These are phyloP conservation scores for Alternaria brassicicola DNA, from an alignment of 2,329 filamentous ascomycete species.

Conservation along the genomic window DNA sequence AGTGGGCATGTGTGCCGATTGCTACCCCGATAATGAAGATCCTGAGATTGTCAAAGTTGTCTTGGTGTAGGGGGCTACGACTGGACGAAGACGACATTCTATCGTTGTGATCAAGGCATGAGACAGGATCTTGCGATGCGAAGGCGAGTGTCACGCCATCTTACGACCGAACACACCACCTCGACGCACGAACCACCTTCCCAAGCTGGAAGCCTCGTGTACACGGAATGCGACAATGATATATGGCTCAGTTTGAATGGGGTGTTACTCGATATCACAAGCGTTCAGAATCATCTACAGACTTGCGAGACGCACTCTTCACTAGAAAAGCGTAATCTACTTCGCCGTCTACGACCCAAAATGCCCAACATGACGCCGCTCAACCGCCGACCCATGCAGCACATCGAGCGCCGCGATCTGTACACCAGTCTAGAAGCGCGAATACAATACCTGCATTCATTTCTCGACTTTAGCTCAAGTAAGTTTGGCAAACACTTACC, in stretches of 20 bases:
- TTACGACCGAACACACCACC: constrained; percentile 23
- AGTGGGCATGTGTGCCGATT: neutral
- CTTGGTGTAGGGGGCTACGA: neutral
- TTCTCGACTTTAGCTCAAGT: constrained; percentile 77
- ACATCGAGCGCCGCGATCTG: constrained; percentile 72
- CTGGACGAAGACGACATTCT: too few relatives aligned
- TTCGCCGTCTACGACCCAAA: neutral
- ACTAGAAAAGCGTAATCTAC: neutral
- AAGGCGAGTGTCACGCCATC: constrained; percentile 30
- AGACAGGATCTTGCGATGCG: neutral
- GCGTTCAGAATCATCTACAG: neutral
- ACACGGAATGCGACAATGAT: neutral
- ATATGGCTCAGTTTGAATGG: neutral
- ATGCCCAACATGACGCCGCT: constrained; percentile 32
- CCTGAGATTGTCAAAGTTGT: neutral
- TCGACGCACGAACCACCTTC: neutral
- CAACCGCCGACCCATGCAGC: constrained; percentile 53
- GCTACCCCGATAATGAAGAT: neutral
- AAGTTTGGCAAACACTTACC: constrained; percentile 38
- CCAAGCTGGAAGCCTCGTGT: neutral
- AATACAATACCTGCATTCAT: constrained; percentile 74
- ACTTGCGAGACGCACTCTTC: neutral
- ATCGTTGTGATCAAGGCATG: neutral
- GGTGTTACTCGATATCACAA: neutral
- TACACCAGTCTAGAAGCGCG: constrained; percentile 73